Base-by-base conservation (phyloP, 805 yeast species). In the Candida rishiriensis region DNA sequence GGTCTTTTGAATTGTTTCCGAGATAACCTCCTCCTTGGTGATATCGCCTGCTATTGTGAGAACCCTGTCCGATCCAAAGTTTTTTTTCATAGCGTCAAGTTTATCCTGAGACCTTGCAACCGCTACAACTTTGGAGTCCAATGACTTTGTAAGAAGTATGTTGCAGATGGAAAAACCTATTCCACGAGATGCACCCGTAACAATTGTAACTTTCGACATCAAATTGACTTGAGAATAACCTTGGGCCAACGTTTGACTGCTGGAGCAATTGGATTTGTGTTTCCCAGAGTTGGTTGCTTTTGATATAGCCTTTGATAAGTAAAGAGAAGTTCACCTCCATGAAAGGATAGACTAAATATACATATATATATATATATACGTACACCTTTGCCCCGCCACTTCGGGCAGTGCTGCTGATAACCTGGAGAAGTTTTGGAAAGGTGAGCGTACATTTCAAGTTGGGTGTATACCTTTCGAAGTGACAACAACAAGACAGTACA, bases 151-250 rank as follows among this genome's bases (percentile, higher is more conserved):
- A 1, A 89, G 64, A 15, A 78, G 64, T 13, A 68, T 55, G 33
- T 75, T 72, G 3, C 83, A 88, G 52, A 85, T 79, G 1, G 89
- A 75, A n/a, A 72, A 76, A 2, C 99, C 99, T 56, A 91, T 83
- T 5, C 97, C 95, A 60, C 77, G 73, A 2, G 88, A 81, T 7
- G 80, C 83, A 32, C 88, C 86, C 0, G 86, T 81, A 1, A 81
- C 73, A 12, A 75, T 57, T 10, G 72, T 70, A 29, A 60, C 57
- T 59, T 64, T 61, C 14, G 52, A 39, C 47, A 42, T 51, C 12
- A n/a, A 32, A 37, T 7, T 7, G 26, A 21, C 26, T 21, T 21
- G 26, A 7, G 26, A 21, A 21, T 21, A 21, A 21, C 7, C 26
- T 21, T n/a, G n/a, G n/a, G n/a, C n/a, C n/a, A n/a, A n/a, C n/a